These are phyloP conservation scores for Fusarium chaquense DNA, from an alignment of 2,329 filamentous ascomycete species.

Conservation along the genomic window DNA sequence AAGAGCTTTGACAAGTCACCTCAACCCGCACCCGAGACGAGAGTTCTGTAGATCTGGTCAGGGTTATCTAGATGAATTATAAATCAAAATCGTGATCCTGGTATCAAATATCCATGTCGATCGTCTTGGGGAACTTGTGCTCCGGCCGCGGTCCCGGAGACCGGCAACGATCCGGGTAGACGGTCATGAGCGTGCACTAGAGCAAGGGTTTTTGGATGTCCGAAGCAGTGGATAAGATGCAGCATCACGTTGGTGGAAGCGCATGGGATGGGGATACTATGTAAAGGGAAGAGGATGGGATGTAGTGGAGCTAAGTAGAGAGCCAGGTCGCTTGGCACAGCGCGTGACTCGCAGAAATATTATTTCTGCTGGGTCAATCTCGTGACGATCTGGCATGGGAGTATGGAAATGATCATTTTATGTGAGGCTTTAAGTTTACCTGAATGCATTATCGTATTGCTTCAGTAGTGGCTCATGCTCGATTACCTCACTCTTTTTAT, in stretches of 20 bases:
- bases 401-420: not conserved
- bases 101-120: constrained; percentile 3
- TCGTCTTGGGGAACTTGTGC: constrained; percentile 1
- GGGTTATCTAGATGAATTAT: not conserved
- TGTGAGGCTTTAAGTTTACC: not conserved
- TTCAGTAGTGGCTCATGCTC: not conserved
- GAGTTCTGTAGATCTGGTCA: constrained; percentile 37
- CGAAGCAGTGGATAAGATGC: not conserved
- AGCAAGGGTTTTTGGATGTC: constrained; percentile 12
- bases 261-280: constrained; percentile 22
- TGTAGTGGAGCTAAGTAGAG: constrained; percentile 20
- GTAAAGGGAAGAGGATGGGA: constrained; percentile 11
- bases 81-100: not conserved
- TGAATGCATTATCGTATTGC: not conserved
- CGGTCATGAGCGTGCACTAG: constrained; percentile 17
- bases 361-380: constrained; percentile 11
- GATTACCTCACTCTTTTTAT: not conserved
- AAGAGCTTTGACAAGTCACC: constrained; percentile 59
- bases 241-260: constrained; percentile 27
- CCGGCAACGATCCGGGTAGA: constrained; percentile 26
- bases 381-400: constrained; percentile 27
- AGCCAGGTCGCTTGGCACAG: constrained; percentile 5
- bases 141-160: constrained; percentile 16
- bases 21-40: constrained; percentile 43
- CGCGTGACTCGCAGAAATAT: constrained; percentile 27